These are phyloP conservation scores for Fomitopsis betulina DNA, from an alignment of 1,284 basidiomycete species.

Conservation along the genomic window DNA sequence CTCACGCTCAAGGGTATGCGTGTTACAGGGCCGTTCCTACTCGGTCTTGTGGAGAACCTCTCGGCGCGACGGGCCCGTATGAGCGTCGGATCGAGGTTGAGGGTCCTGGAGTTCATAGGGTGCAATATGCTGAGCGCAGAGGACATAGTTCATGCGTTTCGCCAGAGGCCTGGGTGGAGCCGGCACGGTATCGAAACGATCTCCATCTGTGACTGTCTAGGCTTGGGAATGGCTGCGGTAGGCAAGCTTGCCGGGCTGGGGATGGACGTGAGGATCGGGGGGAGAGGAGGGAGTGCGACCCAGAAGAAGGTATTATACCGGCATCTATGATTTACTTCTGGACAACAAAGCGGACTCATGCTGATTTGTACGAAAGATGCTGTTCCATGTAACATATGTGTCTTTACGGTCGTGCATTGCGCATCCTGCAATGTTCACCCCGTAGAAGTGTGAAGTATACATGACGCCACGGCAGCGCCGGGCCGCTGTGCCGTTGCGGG, in stretches of 20 bases:
- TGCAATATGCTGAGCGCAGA: conserved; percentile 20
- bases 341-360: no score
- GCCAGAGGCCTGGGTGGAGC: conserved; percentile 10
- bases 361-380: no score
- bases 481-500: no score
- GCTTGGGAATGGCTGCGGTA: background rate
- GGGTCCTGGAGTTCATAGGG: conserved; percentile 21
- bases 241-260: background rate
- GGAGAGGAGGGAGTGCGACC: background rate
- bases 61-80: conserved; percentile 12
- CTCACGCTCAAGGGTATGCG: conserved; percentile 23
- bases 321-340: background rate
- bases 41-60: conserved; percentile 14
- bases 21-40: conserved; percentile 19
- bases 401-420: no score
- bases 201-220: background rate
- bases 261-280: background rate
- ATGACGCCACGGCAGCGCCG: no score
- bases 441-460: no score
- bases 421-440: no score
- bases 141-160: conserved; percentile 19
- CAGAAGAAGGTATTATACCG: background rate
- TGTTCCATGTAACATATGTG: no score
- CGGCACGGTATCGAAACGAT: background rate
- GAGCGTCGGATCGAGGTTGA: conserved; percentile 13